phyloP scores from a whole-genome alignment of 176 grass and related monocot genomes.

The Ampelocalamus luodianensis region DNA sequence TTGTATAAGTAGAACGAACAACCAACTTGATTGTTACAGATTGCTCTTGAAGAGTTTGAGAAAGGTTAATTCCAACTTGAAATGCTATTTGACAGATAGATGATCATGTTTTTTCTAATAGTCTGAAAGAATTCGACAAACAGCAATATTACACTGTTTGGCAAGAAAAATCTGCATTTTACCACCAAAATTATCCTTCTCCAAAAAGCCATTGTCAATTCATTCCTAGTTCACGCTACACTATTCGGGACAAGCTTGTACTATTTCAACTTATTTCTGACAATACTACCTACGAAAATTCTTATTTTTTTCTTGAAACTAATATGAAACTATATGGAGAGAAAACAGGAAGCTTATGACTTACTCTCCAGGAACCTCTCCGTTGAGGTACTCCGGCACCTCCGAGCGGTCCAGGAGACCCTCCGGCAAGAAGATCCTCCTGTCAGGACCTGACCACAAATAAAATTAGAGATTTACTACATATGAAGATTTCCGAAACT shows the following conservation, averaged over 20 bases:
- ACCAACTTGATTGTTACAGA: too few relatives aligned
- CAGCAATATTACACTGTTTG: neutral
- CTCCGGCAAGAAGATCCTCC: slow-evolving; percentile 87
- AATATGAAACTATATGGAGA: neutral
- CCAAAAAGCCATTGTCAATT: neutral
- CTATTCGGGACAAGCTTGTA: neutral
- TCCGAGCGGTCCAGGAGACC: slow-evolving; percentile 88
- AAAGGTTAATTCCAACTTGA: neutral
- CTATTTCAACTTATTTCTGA: neutral
- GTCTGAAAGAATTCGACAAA: neutral
- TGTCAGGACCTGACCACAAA: slow-evolving; percentile 67
- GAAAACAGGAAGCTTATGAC: slow-evolving; percentile 31
- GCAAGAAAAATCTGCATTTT: neutral
- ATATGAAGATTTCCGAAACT: neutral
- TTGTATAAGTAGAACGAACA: neutral
- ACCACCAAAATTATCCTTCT: neutral
- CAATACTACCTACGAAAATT: neutral
- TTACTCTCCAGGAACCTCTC: slow-evolving; percentile 97
- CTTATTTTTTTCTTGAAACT: neutral
- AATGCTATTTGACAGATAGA: neutral
- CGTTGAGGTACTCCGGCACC: slow-evolving; percentile 92
- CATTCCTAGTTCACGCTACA: neutral
- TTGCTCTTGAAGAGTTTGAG: too few relatives aligned
- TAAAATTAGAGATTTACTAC: neutral
- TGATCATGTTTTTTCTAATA: neutral